Percentiles rank a stretch among this genome's conserved stretches.
phyloP scores from a whole-genome alignment of 1,284 basidiomycete genomes.

The Sanghuangporus baumii region DNA sequence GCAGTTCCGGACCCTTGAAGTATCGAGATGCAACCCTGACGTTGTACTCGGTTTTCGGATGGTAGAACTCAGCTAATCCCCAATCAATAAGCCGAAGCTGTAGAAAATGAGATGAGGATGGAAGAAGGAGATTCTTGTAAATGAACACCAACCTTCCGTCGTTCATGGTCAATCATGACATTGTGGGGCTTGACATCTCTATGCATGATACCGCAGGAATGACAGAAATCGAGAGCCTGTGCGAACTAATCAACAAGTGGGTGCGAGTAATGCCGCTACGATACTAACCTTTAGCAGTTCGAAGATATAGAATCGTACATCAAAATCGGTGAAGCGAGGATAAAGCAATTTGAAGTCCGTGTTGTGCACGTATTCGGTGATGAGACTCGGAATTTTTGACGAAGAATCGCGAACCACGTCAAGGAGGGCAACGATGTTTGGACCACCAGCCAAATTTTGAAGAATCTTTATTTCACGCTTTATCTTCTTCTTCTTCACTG shows the following conservation, averaged over 20 bases:
- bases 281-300: conserved; percentile 69
- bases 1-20: conserved; percentile 85
- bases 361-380: conserved; percentile 84
- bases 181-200: conserved; percentile 90
- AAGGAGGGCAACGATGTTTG: conserved; percentile 77
- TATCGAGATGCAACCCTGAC: conserved; percentile 87
- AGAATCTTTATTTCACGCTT: conserved; percentile 92
- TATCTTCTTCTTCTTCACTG: conserved; percentile 90
- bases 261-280: no score
- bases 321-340: conserved; percentile 68
- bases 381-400: conserved; percentile 76
- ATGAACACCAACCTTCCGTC: conserved; percentile 50
- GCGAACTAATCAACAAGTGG: conserved; percentile 3
- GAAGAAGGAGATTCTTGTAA: neutral
- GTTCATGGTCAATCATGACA: conserved; percentile 86
- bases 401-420: conserved; percentile 79
- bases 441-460: conserved; percentile 81
- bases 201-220: conserved; percentile 88
- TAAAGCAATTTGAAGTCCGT: conserved; percentile 83
- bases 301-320: conserved; percentile 82
- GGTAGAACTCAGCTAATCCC: conserved; percentile 92
- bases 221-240: conserved; percentile 82
- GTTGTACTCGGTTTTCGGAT: conserved; percentile 82
- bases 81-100: conserved; percentile 85
- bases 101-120: conserved; percentile 11